Percentiles rank a stretch among this genome's conserved stretches.
Conservation (phyloP, 208 protist genomes). For the Trichomonas vaginalis region DNA sequence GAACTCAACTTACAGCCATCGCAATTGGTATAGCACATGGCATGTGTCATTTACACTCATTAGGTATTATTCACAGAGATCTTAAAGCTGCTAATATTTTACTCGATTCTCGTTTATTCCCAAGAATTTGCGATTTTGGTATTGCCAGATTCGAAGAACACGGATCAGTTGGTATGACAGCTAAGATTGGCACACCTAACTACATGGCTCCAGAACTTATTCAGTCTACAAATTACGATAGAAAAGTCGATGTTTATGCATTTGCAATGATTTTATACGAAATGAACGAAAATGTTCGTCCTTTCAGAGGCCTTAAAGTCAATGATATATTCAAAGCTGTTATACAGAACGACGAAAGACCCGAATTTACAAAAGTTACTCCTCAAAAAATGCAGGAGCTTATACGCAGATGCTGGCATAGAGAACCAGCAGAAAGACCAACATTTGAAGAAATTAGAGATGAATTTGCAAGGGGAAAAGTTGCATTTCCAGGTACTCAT, state of each 20-base stretch:
- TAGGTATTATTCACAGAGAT: not conserved
- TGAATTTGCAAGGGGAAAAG: not conserved
- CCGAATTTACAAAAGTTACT: not conserved
- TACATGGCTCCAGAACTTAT: conserved; percentile 10
- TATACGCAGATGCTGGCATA: not conserved
- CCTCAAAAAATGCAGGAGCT: not conserved
- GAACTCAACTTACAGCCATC: not conserved
- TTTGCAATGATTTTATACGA: not conserved
- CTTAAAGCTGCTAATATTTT: not conserved
- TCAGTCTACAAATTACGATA: not conserved
- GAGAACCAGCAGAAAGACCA: not conserved
- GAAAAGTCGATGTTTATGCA: not conserved
- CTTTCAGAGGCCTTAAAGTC: not conserved
- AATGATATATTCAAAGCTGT: not conserved
- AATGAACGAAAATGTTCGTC: not conserved
- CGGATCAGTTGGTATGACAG: not conserved
- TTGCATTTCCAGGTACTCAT: not conserved
- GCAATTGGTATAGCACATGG: not conserved
- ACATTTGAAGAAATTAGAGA: not conserved
- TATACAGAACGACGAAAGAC: not conserved
- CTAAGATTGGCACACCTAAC: not conserved
- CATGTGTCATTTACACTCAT: not conserved
- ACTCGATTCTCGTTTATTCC: not conserved
- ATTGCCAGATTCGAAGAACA: not conserved
- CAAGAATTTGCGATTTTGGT: conserved; percentile 10